Evolutionary conservation across 495 filamentous ascomycete species (phyloP).

Genomic region (Aspergillus panamensis): DNA sequence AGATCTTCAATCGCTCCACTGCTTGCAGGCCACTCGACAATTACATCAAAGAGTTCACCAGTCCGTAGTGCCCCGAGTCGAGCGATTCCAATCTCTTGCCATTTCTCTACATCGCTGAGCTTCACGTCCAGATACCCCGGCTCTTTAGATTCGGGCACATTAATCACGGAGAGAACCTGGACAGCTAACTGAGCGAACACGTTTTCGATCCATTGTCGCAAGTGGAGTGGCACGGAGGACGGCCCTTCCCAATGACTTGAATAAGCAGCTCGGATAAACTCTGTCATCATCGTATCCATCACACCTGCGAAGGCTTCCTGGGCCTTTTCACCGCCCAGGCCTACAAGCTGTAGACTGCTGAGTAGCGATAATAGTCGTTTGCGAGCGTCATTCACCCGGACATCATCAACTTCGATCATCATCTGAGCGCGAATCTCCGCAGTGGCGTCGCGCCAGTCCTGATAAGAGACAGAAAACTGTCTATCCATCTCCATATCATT

Average conservation of each 20-base stretch:
- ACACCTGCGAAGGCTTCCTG: constrained; percentile 73
- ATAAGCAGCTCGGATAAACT: constrained; percentile 60
- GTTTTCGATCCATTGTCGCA: constrained; percentile 70
- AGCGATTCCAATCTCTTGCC: constrained; percentile 75
- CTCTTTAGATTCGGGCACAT: constrained; percentile 26
- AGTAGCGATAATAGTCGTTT: constrained; percentile 55
- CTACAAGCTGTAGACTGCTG: constrained; percentile 63
- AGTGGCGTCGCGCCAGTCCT: constrained; percentile 34
- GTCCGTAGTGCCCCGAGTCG: constrained; percentile 77
- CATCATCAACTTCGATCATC: constrained; percentile 39
- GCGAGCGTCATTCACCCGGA: constrained; percentile 40
- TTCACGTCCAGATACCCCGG: constrained; percentile 40
- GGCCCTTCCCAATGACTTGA: constrained; percentile 55
- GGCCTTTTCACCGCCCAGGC: constrained; percentile 68
- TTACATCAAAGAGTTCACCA: constrained; percentile 81
- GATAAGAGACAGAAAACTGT: constrained; percentile 39
- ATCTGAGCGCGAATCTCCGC: constrained; percentile 28
- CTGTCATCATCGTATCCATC: constrained; percentile 66
- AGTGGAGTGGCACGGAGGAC: constrained; percentile 52
- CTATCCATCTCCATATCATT: constrained; percentile 40
- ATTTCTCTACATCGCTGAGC: constrained; percentile 65
- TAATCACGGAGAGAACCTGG: constrained; percentile 55
- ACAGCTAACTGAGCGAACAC: constrained; percentile 63
- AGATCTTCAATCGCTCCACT: constrained; percentile 81
- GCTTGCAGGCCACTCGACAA: constrained; percentile 77